Evolutionary conservation across 495 filamentous ascomycete genomes (phyloP).

Genomic region (Aspergillus hancockii): DNA sequence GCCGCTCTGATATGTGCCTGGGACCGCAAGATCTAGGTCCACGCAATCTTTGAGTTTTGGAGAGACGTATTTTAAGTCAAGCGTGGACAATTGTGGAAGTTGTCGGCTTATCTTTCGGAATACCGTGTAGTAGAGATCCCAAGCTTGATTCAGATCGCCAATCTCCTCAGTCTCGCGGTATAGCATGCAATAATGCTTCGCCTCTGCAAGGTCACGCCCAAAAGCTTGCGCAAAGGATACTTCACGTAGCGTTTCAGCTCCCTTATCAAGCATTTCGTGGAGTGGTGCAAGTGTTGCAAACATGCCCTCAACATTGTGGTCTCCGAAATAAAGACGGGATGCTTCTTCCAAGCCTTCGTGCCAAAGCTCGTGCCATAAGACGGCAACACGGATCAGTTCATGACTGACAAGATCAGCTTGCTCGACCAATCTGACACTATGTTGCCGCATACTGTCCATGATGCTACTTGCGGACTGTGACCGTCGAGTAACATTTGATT

Average conservation of each 20-base stretch:
- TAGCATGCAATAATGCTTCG: conserved; percentile 91
- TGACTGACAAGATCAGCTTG: conserved; percentile 93
- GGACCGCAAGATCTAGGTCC: conserved; percentile 87
- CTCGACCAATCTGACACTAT: conserved; percentile 90
- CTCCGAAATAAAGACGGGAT: conserved; percentile 87
- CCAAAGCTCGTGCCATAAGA: conserved; percentile 98
- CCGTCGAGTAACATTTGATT: conserved; percentile 78
- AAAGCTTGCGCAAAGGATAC: conserved; percentile 98
- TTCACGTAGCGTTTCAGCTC: conserved; percentile 89
- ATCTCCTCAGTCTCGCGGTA: conserved; percentile 84
- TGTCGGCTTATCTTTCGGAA: conserved; percentile 96
- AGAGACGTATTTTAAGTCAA: conserved; percentile 97
- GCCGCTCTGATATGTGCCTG: conserved; percentile 89
- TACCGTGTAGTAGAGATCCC: conserved; percentile 97
- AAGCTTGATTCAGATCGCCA: conserved; percentile 94
- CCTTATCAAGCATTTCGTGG: conserved; percentile 85
- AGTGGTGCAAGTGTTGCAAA: conserved; percentile 86
- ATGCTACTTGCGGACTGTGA: conserved; percentile 84
- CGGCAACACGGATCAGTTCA: conserved; percentile 93
- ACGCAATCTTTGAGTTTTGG: conserved; percentile 81
- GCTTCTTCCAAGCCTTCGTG: conserved; percentile 99
- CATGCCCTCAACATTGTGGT: conserved; percentile 96
- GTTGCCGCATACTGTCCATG: conserved; percentile 97
- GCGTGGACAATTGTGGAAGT: conserved; percentile 81
- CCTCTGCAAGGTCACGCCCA: conserved; percentile 89